Base-by-base conservation (phyloP, 768 basidiomycete genomes). In the Suillus cothurnatus region DNA sequence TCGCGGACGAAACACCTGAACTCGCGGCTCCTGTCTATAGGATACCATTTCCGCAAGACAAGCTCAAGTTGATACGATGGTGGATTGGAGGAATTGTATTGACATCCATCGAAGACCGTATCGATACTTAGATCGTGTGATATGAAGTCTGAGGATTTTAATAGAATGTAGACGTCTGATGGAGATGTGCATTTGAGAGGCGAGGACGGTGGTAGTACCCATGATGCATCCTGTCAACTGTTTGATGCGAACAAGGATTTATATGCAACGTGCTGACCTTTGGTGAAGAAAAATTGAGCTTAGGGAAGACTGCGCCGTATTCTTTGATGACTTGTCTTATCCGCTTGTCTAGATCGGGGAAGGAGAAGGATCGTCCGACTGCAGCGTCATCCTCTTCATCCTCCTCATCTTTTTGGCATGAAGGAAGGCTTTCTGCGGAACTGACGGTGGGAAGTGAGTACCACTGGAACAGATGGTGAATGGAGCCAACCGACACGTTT, bases 251-350 rank as follows among this genome's bases (percentile, higher is more conserved):
- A 39, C 11, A 5, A 66, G 6, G 17, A 32, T 23, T 12, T 34
- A 31, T 15, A 32, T 43, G 39, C 50, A 50, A 61, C 23, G 71
- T 45, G 70, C 82, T 64, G 65, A 92, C 95, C 80, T 90, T 91
- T 17, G 96, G 96, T n/a, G 93, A 90, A 7, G 95, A 93, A 79
- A 96, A 97, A 72, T 97, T 98, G 63, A 99, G 87, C 78, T 99
- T 99, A 0, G 96, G 95, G 74, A 99, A 99, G 34, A 97, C 90
- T 7, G 90, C 90, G 3, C 87, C 91, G 74, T 92, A 95, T 63
- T 84, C 77, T 53, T 78, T 70, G n/a, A 97, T 81, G 39, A 82
- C 84, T 17, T 79, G 74, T 58, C 92, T 79, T 66, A 98, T 96
- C 64, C 80, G 80, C 17, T 79, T 77, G 70, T 95, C 94, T n/a